A percentile compares a stretch with the other conserved stretches of the same genome.
These are phyloP conservation scores for Chlorella sp. DNA, from an alignment of 139 green algal genomes.

Conservation along the genomic window DNA sequence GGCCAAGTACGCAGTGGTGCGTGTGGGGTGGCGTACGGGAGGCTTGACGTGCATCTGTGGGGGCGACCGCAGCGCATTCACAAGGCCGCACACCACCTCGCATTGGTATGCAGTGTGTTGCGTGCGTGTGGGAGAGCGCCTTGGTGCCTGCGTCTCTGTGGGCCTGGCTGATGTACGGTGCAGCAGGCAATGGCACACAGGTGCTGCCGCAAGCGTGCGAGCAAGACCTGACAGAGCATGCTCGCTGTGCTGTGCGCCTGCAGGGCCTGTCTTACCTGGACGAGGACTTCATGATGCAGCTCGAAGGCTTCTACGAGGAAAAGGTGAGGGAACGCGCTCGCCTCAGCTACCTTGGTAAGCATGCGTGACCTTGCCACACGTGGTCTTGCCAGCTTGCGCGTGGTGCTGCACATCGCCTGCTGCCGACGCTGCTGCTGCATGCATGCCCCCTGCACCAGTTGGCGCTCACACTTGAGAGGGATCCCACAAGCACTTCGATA, in stretches of 20 bases:
- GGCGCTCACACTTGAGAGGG: neutral
- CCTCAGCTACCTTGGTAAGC: neutral
- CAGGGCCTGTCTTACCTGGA: conserved; percentile 70
- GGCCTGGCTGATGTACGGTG: too few species aligned
- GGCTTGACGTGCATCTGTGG: neutral
- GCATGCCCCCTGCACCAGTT: neutral
- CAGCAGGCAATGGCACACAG: too few species aligned
- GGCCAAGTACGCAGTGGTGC: conserved; percentile 47
- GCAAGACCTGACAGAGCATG: too few species aligned
- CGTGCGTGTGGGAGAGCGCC: too few species aligned
- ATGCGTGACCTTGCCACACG: neutral
- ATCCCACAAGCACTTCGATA: too few species aligned
- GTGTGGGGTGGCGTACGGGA: too few species aligned
- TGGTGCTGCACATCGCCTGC: neutral
- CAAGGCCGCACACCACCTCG: too few species aligned
- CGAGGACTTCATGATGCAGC: conserved; percentile 78
- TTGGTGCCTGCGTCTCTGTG: too few species aligned
- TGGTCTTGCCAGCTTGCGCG: neutral
- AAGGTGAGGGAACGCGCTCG: conserved; percentile 29
- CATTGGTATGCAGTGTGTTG: too few species aligned
- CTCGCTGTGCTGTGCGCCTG: neutral
- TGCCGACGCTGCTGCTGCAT: neutral
- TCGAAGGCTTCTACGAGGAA: conserved; percentile 57
- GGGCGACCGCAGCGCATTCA: too few species aligned
- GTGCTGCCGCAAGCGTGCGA: too few species aligned